These are phyloP conservation scores for Celoporthe dispersa DNA, from an alignment of 2,329 filamentous ascomycete species.

Conservation along the genomic window DNA sequence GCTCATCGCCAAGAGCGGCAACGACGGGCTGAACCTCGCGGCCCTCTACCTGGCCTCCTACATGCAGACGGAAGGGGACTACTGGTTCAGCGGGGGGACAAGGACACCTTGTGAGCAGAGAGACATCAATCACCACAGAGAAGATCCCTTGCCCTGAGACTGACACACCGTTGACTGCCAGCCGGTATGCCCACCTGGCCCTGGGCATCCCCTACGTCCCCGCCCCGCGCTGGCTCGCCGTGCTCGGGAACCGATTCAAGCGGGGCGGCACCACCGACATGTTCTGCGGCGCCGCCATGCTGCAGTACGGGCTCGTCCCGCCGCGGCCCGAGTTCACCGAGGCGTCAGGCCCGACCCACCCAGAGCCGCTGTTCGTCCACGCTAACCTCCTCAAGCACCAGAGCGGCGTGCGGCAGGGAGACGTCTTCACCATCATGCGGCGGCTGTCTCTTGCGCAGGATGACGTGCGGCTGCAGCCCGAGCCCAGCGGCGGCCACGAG, in stretches of 20 bases:
- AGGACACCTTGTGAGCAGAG: constrained; percentile 28
- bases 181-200: constrained; percentile 28
- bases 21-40: constrained; percentile 26
- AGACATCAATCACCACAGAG: too few species aligned
- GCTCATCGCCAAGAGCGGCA: constrained; percentile 28
- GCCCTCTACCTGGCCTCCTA: constrained; percentile 27
- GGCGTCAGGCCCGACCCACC: constrained; percentile 18
- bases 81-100: constrained; percentile 30
- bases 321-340: constrained; percentile 15
- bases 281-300: constrained; percentile 30
- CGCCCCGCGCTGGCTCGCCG: constrained; percentile 28
- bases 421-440: constrained; percentile 19
- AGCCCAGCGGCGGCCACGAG: background rate
- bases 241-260: constrained; percentile 23
- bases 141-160: too few species aligned
- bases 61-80: constrained; percentile 27
- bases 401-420: constrained; percentile 21
- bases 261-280: background rate
- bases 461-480: constrained; percentile 18
- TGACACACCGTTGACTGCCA: background rate
- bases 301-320: constrained; percentile 26
- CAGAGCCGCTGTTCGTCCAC: constrained; percentile 27
- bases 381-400: constrained; percentile 29
- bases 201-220: constrained; percentile 27
- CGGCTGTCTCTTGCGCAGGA: constrained; percentile 22